Conservation (phyloP, 2,329 filamentous ascomycete genomes). For the Pseudocercospora macadamiae region DNA sequence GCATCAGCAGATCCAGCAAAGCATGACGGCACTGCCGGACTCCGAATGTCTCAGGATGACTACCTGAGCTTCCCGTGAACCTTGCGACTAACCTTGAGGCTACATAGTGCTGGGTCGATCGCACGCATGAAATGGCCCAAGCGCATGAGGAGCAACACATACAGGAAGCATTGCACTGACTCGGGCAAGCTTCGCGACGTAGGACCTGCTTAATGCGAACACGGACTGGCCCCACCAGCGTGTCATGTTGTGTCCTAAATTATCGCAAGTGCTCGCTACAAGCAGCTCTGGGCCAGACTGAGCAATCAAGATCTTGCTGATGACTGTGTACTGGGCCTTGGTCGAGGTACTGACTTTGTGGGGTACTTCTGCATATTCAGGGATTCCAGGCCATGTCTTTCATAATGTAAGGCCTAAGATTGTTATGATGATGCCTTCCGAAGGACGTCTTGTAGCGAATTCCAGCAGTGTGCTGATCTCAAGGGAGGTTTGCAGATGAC, state of each 20-base stretch:
- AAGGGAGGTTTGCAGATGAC: not conserved
- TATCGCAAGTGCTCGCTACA: not conserved
- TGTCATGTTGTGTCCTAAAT: not conserved
- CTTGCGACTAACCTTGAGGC: not conserved
- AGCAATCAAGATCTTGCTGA: slow-evolving; percentile 7
- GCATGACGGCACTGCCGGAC: not conserved
- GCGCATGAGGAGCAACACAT: not conserved
- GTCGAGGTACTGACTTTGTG: not conserved
- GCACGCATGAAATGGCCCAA: not conserved
- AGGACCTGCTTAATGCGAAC: slow-evolving; percentile 1
- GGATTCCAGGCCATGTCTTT: not conserved
- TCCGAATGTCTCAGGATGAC: not conserved
- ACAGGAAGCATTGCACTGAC: slow-evolving; percentile 1
- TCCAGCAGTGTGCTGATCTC: not conserved
- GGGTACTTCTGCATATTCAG: not conserved
- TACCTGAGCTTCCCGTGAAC: not conserved
- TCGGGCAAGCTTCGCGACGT: slow-evolving; percentile 4
- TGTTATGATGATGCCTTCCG: not conserved
- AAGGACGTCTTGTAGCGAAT: not conserved
- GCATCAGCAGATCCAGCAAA: not conserved
- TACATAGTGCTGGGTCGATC: not conserved
- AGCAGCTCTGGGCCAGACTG: not conserved
- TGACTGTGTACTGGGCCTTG: not conserved
- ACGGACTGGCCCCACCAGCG: not conserved
- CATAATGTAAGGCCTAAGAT: not conserved